Evolutionary conservation across 2,329 filamentous ascomycete genomes (phyloP).

Genomic region (Claviceps humidiphila): DNA sequence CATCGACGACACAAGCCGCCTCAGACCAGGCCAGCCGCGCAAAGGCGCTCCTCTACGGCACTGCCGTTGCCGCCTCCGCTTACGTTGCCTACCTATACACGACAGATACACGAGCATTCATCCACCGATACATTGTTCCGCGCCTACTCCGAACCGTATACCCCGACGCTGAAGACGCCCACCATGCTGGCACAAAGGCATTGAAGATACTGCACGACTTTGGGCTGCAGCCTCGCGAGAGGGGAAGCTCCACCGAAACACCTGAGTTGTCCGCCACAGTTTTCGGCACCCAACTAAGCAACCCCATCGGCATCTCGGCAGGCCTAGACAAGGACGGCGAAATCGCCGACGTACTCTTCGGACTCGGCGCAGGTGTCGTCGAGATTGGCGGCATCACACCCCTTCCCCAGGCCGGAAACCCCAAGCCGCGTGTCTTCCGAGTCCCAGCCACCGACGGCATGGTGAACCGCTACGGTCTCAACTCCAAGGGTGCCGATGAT

Average conservation of each 20-base stretch:
- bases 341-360: conserved; percentile 73
- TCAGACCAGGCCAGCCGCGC: conserved; percentile 17
- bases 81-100: conserved; percentile 49
- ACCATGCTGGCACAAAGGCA: conserved; percentile 60
- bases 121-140: conserved; percentile 55
- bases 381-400: conserved; percentile 89
- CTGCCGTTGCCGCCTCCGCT: conserved; percentile 26
- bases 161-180: conserved; percentile 81
- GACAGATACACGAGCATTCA: conserved; percentile 61
- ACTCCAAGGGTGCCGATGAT: conserved; percentile 77
- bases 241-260: conserved; percentile 31
- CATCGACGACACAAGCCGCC: conserved; percentile 16
- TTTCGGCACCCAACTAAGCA: conserved; percentile 64
- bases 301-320: conserved; percentile 89
- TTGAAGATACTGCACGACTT: conserved; percentile 62
- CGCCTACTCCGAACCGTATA: conserved; percentile 52
- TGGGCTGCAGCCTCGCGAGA: conserved; percentile 70
- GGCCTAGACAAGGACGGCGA: conserved; percentile 92
- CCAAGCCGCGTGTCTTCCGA: conserved; percentile 76
- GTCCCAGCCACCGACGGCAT: conserved; percentile 72
- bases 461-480: conserved; percentile 93
- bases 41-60: conserved; percentile 27
- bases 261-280: conserved; percentile 34
- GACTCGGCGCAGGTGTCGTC: conserved; percentile 71
- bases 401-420: conserved; percentile 76